Percentiles rank a stretch among this genome's conserved stretches.
Conservation (phyloP, 2,329 filamentous ascomycete species). For the Reticulascus tulasneorum region DNA sequence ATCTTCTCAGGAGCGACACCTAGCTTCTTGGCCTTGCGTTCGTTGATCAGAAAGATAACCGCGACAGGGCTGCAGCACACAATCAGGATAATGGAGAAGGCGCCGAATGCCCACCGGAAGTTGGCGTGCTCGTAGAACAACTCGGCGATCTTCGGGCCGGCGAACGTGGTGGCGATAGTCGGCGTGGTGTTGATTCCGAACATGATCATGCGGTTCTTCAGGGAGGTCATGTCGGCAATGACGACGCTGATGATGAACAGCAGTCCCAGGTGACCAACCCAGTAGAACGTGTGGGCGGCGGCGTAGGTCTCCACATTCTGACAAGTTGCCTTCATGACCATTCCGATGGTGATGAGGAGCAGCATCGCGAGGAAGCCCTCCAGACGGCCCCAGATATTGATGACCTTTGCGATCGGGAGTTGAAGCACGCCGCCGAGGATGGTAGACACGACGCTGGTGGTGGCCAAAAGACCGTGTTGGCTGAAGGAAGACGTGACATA, state of each 20-base stretch:
- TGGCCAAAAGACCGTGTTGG: slow-evolving; percentile 63
- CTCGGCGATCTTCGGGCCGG: slow-evolving; percentile 35
- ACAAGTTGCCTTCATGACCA: slow-evolving; percentile 61
- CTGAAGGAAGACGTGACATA: slow-evolving; percentile 65
- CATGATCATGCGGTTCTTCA: slow-evolving; percentile 39
- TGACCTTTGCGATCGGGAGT: slow-evolving; percentile 42
- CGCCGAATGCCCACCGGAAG: slow-evolving; percentile 52
- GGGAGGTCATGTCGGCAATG: slow-evolving; percentile 37
- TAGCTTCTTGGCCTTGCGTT: slow-evolving; percentile 45
- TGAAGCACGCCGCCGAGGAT: slow-evolving; percentile 34
- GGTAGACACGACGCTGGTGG: slow-evolving; percentile 57
- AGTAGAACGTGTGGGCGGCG: slow-evolving; percentile 61
- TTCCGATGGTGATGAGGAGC: slow-evolving; percentile 43
- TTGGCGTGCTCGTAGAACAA: slow-evolving; percentile 33
- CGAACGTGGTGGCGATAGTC: slow-evolving; percentile 40
- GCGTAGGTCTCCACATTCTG: slow-evolving; percentile 54
- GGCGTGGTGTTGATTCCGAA: slow-evolving; percentile 40
- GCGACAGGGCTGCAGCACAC: slow-evolving; percentile 36
- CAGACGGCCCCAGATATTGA: slow-evolving; percentile 45
- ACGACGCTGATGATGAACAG: slow-evolving; percentile 37
- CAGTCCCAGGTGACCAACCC: slow-evolving; percentile 47
- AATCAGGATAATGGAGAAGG: slow-evolving; percentile 59
- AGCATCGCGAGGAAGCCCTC: slow-evolving; percentile 41
- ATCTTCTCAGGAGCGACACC: slow-evolving; percentile 40
- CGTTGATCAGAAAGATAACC: slow-evolving; percentile 27